Evolutionary conservation across 2,329 filamentous ascomycete species (phyloP), one percentile per base, ranked within the genome.

Genomic region (Ceratocystis lukuohia): DNA sequence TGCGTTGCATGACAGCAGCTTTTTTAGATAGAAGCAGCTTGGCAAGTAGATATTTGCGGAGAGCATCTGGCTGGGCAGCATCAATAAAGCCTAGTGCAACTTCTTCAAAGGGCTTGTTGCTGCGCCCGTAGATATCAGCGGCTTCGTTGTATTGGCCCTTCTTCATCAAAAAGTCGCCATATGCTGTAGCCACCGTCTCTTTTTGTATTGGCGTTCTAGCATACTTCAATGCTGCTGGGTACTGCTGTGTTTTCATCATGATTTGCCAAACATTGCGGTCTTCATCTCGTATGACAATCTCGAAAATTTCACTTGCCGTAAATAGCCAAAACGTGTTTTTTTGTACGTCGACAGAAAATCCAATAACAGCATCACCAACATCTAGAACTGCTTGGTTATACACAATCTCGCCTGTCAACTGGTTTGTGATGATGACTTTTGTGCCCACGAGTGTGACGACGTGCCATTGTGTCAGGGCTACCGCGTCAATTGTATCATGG

Each of bases 241-340:
- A 99, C 71, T 94, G 86, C 71, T 95, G 88, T 70, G 87, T 83
- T 71, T 88, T 84, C 67, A 96, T 81, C 84, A 97, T 89, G 64
- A 97, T 90, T 73, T 90, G 90, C 94, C 94, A 99, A 17, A 97
- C 85, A 74, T 97, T 89, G 70, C 94, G 81, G 70, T 92, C 89
- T 74, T 99, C 94, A 66, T 97, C 90, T 57, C 86, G 88, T 12
- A 93, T 88, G 12, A 94, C 89, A 67, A 99, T 88, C 76, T 99
- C 94, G 71, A 91, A 96, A 63, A 99, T 96, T 72, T 96, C 91
- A 66, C 89, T 83, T 0, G 84, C 83, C 0, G 93, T 97, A 73
- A 97, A 96, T 1, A 99, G 82, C 94, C 95, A 99, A 73, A 93
- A 96, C 0, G 94, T 99, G 72, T 93, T 95, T 79, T 96, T 96